phyloP scores from a whole-genome alignment of 1,284 basidiomycete species.

The Taiwanofungus camphoratus region DNA sequence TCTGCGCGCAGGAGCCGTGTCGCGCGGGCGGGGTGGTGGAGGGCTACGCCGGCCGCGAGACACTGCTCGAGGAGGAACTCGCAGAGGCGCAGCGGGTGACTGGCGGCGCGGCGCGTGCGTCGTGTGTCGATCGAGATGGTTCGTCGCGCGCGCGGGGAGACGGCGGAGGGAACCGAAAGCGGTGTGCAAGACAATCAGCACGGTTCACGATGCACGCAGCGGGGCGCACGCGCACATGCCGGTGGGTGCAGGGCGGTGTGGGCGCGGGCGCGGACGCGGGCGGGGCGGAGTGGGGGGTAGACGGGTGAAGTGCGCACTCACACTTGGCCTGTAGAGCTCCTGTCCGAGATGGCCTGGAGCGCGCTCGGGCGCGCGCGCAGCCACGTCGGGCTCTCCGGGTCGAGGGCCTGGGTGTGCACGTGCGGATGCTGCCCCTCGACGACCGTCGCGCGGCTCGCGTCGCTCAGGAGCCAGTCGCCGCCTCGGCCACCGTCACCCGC shows the following conservation, averaged over 20 bases:
- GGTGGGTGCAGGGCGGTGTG: background rate
- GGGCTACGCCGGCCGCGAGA: constrained; percentile 34
- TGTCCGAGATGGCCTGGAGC: constrained; percentile 28
- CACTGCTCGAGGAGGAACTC: constrained; percentile 43
- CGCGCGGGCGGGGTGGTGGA: constrained; percentile 31
- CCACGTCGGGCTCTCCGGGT: constrained; percentile 22
- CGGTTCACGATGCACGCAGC: too few relatives aligned
- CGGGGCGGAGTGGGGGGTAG: background rate
- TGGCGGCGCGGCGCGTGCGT: constrained; percentile 12
- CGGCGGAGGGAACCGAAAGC: too few relatives aligned
- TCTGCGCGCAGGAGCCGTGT: constrained; percentile 19
- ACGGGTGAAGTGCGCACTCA: constrained; percentile 16
- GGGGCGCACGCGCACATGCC: too few relatives aligned
- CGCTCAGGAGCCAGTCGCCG: constrained; percentile 23
- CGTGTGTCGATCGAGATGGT: too few relatives aligned
- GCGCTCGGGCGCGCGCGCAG: constrained; percentile 19
- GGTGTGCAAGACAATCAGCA: too few relatives aligned
- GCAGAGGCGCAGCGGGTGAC: constrained; percentile 45
- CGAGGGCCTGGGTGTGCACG: background rate
- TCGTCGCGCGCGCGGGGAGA: too few relatives aligned
- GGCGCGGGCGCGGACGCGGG: background rate
- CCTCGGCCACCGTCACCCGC: constrained; percentile 6
- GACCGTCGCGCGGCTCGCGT: constrained; percentile 19
- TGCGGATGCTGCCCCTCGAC: constrained; percentile 3
- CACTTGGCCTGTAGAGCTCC: constrained; percentile 43